Evolutionary conservation across 176 grass and related monocot species (phyloP).

Genomic region (Carex littledalei): DNA sequence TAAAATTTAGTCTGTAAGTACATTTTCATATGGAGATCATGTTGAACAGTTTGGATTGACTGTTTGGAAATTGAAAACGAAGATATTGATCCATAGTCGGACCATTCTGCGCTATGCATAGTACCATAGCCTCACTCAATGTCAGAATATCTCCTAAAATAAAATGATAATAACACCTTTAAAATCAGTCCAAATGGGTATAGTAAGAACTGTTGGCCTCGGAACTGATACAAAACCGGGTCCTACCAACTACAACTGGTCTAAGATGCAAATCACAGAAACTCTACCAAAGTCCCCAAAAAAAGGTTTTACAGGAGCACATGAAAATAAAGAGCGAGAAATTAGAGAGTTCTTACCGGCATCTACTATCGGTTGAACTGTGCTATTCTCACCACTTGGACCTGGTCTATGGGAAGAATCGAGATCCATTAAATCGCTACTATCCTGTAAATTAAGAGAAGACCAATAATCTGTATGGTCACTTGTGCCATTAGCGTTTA

Average conservation of each 20-base stretch:
- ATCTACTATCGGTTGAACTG: background rate
- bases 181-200: background rate
- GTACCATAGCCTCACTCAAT: too few relatives aligned
- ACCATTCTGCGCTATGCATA: too few relatives aligned
- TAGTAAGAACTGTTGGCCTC: background rate
- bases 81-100: too few relatives aligned
- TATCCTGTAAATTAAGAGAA: constrained; percentile 33
- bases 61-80: too few relatives aligned
- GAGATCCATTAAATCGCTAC: background rate
- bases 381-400: constrained; percentile 5
- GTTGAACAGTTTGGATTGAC: too few relatives aligned
- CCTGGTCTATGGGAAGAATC: background rate
- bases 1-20: too few relatives aligned
- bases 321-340: background rate
- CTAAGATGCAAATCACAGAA: background rate
- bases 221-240: constrained; percentile 5
- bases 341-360: constrained; percentile 1
- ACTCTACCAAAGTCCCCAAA: background rate
- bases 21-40: too few relatives aligned
- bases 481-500: constrained; percentile 23
- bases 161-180: background rate
- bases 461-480: constrained; percentile 36
- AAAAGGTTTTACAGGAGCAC: background rate
- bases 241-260: constrained; percentile 9
- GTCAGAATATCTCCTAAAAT: background rate